A percentile compares a stretch with the other conserved stretches of the same genome.
Conservation (phyloP, 805 yeast species). For the Kodamaea leandrae region DNA sequence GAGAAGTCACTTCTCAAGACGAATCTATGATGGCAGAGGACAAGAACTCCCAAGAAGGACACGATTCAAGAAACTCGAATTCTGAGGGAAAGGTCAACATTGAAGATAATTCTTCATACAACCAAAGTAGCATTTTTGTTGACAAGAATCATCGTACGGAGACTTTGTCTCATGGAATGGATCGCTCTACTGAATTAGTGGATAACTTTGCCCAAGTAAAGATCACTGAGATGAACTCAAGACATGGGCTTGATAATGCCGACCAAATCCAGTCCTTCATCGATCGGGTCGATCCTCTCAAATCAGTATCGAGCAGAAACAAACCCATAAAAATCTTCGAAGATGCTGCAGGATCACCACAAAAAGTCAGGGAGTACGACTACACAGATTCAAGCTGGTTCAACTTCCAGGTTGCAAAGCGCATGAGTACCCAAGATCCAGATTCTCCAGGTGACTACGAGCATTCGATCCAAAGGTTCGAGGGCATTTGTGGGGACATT, state of each 20-base stretch:
- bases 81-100: no score
- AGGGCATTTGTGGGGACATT: slow-evolving; percentile 15
- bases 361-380: slow-evolving; percentile 30
- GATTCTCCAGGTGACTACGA: slow-evolving; percentile 11
- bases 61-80: no score
- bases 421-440: background rate
- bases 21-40: no score
- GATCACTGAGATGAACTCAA: slow-evolving; percentile 18
- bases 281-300: slow-evolving; percentile 43
- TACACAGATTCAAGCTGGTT: slow-evolving; percentile 39
- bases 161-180: background rate
- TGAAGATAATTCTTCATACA: no score
- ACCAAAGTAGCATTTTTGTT: background rate
- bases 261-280: slow-evolving; percentile 30
- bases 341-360: slow-evolving; percentile 39
- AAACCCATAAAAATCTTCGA: slow-evolving; percentile 41
- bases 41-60: no score
- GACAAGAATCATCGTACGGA: no score
- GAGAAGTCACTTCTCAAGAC: no score
- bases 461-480: slow-evolving; percentile 18
- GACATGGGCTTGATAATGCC: slow-evolving; percentile 12
- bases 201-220: slow-evolving; percentile 33
- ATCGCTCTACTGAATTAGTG: slow-evolving; percentile 20
- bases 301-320: slow-evolving; percentile 29
- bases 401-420: slow-evolving; percentile 34